phyloP scores from a whole-genome alignment of 2,329 filamentous ascomycete species.

The Alternaria atra region DNA sequence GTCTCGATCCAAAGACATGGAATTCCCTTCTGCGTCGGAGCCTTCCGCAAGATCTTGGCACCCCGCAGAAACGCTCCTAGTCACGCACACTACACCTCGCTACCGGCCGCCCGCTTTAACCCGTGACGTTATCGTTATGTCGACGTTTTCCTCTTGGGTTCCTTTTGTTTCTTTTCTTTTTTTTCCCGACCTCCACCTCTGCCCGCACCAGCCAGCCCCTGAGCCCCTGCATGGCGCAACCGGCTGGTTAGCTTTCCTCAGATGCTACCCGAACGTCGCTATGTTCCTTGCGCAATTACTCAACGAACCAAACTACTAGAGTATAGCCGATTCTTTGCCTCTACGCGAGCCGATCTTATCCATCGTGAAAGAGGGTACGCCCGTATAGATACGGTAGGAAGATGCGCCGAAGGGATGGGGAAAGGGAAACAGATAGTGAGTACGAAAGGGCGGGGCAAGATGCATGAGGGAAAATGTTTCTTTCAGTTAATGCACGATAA shows the following conservation, averaged over 20 bases:
- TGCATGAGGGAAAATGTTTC: neutral
- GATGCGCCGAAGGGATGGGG: neutral
- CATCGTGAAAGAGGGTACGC: neutral
- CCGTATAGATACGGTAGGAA: neutral
- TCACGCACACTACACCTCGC: neutral
- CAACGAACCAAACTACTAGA: conserved; percentile 2
- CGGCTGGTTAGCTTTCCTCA: neutral
- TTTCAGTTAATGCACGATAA: neutral
- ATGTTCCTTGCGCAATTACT: neutral
- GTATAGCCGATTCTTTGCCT: neutral
- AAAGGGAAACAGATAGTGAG: neutral
- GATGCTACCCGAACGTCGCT: neutral
- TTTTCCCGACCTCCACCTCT: neutral
- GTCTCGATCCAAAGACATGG: neutral
- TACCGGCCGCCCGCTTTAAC: neutral
- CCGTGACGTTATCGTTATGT: conserved; percentile 3
- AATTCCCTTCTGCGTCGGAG: neutral
- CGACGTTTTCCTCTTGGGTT: neutral
- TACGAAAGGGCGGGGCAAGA: neutral
- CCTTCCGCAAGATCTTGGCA: neutral
- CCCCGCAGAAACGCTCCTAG: neutral
- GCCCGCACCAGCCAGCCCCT: neutral
- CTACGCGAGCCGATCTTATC: neutral
- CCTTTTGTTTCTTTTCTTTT: neutral
- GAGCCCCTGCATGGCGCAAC: conserved; percentile 2